Base-by-base conservation (phyloP, 306 rosid genomes). In the Gastrolobium villosum region DNA sequence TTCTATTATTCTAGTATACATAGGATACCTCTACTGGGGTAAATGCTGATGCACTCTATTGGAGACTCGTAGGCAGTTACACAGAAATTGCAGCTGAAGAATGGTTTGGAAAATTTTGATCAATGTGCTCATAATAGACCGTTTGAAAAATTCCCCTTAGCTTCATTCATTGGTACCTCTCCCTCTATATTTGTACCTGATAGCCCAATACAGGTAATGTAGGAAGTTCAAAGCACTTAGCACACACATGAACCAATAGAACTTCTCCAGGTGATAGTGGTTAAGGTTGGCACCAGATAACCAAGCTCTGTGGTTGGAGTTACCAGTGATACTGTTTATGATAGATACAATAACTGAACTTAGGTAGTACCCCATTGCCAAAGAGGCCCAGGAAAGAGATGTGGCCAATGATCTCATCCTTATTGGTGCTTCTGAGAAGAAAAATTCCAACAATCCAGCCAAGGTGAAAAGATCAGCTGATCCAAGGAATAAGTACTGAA, bases 381-480 rank as follows among this genome's bases (percentile, higher is more conserved):
- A 70, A 49, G 98, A 93, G 4, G 98, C 98, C 94, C 94, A 95
- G 0, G 99, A 88, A 31, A 95, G 96, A 13, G 99, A 86, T 41
- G 99, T 95, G 5, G 99, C 97, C 82, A 95, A 71, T 2, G 99
- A 95, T 70, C 93, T 89, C 99, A 95, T 95, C 74, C 87, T 83
- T 3, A 69, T 5, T 6, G 99, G 99, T 56, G 98, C 96, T 72
- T 95, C 99, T 8, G 99, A 86, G 87, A 95, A 95, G 94, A 93
- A 95, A 48, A 93, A 95, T 20, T 95, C 99, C 55, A 95, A 35
- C 41, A 93, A 71, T 5, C 99, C 99, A 1, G 98, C 97, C 55
- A 95, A 69, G 14, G 97, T 86, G 91, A 95, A 95, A 10, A 95
- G 93, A 84, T 95, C 99, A 4, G 99, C 99, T 0, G 99, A 95